Base-by-base conservation (phyloP, 75 land plant genomes). In the Sequoia sempervirens region DNA sequence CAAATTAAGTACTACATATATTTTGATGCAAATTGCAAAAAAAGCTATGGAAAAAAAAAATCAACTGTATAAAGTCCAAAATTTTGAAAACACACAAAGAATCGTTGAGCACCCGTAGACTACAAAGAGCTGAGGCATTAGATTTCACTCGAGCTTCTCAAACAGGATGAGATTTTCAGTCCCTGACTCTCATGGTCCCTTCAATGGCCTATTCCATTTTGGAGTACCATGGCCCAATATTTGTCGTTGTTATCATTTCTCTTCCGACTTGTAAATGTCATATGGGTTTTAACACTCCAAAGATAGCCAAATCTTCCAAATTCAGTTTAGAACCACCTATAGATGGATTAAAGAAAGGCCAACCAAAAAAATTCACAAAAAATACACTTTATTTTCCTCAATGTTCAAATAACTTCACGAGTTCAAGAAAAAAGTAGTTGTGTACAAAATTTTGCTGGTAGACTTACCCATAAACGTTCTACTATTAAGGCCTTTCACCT, bases 211-310 rank as follows among this genome's bases (percentile, higher is more conserved):
- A 85, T 73, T 97, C 99, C 99, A 96, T 97, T 81, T 93, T 86
- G 30, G 83, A 58, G 81, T 93, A 97, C 99, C 99, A 97, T 10
- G 92, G 87, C 15, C 96, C 98, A 88, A 97, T 94, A 2, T 82
- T 81, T 8, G 99, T 95, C 79, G 91, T 88, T 79, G 90, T 93
- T 38, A 96, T 90, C 99, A 97, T 96, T 80, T 97, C 99, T 82
- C 45, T 89, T 12, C 99, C 99, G 68, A 98, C 84, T 53, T 84
- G 87, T 4, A 97, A 91, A 84, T 96, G 80, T 78, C 99, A 82
- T 46, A 97, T 94, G 0, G 99, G 98, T 84, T 96, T 92, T 74
- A 97, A 82, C 64, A 97, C 98, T 26, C 99, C 99, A 92, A 92
- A 97, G 13, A 94, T 98, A 50, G 99, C 98, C 85, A 97, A 89